Conservation (phyloP, 169 alveolate genomes). For the Plasmodium inui region DNA sequence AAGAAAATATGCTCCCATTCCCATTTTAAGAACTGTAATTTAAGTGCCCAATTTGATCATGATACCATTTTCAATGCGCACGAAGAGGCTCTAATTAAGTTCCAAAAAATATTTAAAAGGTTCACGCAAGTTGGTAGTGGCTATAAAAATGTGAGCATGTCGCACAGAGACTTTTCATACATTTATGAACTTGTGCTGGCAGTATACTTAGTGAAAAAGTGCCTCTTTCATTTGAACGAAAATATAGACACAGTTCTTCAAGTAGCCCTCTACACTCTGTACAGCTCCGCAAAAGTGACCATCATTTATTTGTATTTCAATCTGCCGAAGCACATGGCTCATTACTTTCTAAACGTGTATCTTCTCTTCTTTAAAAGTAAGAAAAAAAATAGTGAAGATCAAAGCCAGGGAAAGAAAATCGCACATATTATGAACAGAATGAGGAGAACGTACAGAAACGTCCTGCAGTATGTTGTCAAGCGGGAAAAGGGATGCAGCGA, state of each 20-base stretch:
- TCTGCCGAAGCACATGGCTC: slow-evolving; percentile 34
- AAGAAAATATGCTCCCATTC: slow-evolving; percentile 1
- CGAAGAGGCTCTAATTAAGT: slow-evolving; percentile 14
- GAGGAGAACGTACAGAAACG: slow-evolving; percentile 38
- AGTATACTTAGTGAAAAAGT: slow-evolving; percentile 42
- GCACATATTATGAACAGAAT: slow-evolving; percentile 2
- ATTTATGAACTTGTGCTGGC: slow-evolving; percentile 54
- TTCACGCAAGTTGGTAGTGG: slow-evolving; percentile 62
- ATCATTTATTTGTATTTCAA: slow-evolving; percentile 59
- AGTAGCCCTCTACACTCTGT: slow-evolving; percentile 28
- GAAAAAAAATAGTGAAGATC: neutral
- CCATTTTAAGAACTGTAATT: slow-evolving; percentile 2
- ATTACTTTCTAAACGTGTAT: slow-evolving; percentile 50
- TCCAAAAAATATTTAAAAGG: slow-evolving; percentile 14
- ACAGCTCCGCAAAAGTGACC: slow-evolving; percentile 26
- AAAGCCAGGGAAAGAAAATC: neutral
- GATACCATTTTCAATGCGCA: neutral
- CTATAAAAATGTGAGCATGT: slow-evolving; percentile 52
- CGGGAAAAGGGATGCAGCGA: neutral
- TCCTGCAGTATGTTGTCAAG: neutral
- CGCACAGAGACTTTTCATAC: slow-evolving; percentile 42
- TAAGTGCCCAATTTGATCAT: neutral
- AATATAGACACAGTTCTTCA: slow-evolving; percentile 35
- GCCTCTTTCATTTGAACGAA: slow-evolving; percentile 42
- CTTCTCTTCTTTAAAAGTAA: slow-evolving; percentile 37